Evolutionary conservation across 2,329 filamentous ascomycete species (phyloP).

Genomic region (Chrysoporthe deuterocubensis): DNA sequence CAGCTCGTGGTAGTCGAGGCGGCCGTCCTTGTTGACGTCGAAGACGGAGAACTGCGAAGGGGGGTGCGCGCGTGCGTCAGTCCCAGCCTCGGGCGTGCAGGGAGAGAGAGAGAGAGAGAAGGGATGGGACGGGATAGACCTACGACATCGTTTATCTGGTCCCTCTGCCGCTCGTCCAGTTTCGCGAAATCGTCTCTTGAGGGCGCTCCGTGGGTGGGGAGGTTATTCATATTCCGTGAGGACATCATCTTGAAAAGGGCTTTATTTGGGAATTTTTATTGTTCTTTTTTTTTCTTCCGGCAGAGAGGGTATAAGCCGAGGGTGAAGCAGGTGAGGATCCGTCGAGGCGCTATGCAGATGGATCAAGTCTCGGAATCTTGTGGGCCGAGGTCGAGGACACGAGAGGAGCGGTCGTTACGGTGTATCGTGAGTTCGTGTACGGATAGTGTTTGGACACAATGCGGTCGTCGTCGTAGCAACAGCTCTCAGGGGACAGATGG

Average conservation of each 20-base stretch:
- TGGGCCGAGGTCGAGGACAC: background rate
- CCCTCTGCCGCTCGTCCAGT: constrained; percentile 84
- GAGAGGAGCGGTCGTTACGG: constrained; percentile 17
- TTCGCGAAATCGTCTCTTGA: constrained; percentile 42
- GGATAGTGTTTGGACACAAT: background rate
- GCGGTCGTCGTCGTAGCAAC: constrained; percentile 13
- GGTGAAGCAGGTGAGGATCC: constrained; percentile 5
- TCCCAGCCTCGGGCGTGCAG: background rate
- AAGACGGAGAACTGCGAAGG: constrained; percentile 80
- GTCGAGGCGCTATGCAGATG: background rate
- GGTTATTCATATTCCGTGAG: constrained; percentile 26
- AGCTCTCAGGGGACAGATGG: constrained; percentile 16
- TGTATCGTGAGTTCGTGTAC: background rate
- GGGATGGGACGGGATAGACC: constrained; percentile 39
- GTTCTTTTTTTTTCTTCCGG: background rate
- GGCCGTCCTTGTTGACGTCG: constrained; percentile 92
- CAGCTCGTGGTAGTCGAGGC: constrained; percentile 97
- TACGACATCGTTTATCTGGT: constrained; percentile 94
- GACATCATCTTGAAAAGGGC: constrained; percentile 28
- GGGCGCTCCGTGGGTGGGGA: constrained; percentile 31
- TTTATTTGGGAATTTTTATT: constrained; percentile 1
- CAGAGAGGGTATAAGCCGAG: constrained; percentile 8
- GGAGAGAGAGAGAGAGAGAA: background rate
- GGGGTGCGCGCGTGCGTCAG: constrained; percentile 28
- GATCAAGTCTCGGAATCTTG: background rate